Evolutionary conservation across 768 basidiomycete genomes (phyloP), one percentile per base, ranked within the genome.

Genomic region (Kwoniella sp.): DNA sequence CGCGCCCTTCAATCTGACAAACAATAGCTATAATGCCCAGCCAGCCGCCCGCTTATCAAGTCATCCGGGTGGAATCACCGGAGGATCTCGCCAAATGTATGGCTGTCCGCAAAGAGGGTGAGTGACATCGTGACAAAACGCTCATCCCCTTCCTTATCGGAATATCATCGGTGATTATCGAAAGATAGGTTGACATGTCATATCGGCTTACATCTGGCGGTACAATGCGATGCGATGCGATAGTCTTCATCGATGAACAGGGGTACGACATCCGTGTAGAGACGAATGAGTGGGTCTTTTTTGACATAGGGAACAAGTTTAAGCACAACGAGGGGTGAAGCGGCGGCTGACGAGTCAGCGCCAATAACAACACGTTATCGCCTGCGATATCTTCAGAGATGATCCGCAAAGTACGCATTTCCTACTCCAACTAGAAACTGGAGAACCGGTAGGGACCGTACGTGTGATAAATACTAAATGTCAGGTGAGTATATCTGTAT

Each of bases 391-490:
- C n/a, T n/a, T n/a, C n/a, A 69, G 68, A 4, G 68, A 69, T 22
- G 68, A 69, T 46, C n/a, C 60, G n/a, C 44, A 40, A 17, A 65
- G 64, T 29, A 65, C 68, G 10, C 68, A 69, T 55, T 69, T 69
- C 55, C 26, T 69, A 19, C 24, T 69, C 22, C 12, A 52, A 1
- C 12, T 37, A 1, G 46, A 60, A 1, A 47, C 46, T 0, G 57
- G 52, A 2, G 30, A 64, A 30, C 29, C 60, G 1, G 56, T 55
- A 22, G 68, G 68, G 0, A 69, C 68, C 1, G 33, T 63, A 21
- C 53, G 68, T 7, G 61, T 69, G 17, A 40, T 54, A 22, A 36
- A 62, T 37, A 13, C 27, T 15, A 65, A 58, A 2, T 56, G 57
- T 21, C 54, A 69, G 46, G 68, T n/a, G n/a, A n/a, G n/a, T 69